These are phyloP conservation scores for Dalbergia cultrata DNA, from an alignment of 306 rosid species.

Conservation along the genomic window DNA sequence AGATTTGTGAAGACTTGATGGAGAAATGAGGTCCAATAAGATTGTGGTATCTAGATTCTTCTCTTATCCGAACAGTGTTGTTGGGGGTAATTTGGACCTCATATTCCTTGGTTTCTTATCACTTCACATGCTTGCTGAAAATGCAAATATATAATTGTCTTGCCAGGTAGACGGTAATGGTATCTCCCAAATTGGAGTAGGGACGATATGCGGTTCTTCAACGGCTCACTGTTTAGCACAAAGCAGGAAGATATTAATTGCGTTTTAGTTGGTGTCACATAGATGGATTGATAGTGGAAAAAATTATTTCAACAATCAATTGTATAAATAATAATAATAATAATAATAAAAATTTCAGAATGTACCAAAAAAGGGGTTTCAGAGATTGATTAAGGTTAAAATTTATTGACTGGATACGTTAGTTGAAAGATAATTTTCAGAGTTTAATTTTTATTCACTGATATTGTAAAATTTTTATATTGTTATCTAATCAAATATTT, in stretches of 20 bases:
- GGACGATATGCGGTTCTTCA: not conserved
- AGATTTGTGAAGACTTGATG: constrained; percentile 45
- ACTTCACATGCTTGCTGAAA: constrained; percentile 6
- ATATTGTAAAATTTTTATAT: too few species aligned
- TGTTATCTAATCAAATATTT: too few species aligned
- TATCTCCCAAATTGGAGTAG: not conserved
- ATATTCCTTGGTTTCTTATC: constrained; percentile 65
- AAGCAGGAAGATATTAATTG: not conserved
- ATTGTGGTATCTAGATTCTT: constrained; percentile 64
- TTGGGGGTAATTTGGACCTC: constrained; percentile 59
- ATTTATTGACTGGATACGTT: too few species aligned
- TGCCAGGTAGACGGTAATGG: not conserved
- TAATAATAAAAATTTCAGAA: too few species aligned
- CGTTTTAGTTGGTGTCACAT: not conserved
- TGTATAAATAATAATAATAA: too few species aligned
- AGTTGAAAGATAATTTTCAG: too few species aligned
- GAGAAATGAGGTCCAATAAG: constrained; percentile 61
- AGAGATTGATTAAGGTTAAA: too few species aligned
- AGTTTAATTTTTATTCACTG: too few species aligned
- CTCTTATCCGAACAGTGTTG: constrained; percentile 64
- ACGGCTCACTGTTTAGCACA: not conserved
- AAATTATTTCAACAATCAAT: too few species aligned
- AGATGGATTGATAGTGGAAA: too few species aligned
- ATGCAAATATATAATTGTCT: not conserved
- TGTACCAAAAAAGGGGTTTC: too few species aligned